phyloP scores from a whole-genome alignment of 116 monocot species.

The Phalaenopsis hybrid region DNA sequence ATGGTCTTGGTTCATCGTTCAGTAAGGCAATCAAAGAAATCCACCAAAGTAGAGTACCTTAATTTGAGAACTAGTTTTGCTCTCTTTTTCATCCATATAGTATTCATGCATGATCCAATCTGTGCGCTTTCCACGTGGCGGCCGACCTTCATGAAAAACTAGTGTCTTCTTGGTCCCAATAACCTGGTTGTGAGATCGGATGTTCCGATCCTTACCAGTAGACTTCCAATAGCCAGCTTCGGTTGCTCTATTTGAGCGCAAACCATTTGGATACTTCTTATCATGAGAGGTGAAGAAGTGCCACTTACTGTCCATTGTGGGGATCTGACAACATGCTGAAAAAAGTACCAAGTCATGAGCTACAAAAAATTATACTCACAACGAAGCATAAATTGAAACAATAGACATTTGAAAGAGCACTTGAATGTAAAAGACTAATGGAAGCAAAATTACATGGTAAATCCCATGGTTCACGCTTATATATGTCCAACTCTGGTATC shows the following conservation, averaged over 20 bases:
- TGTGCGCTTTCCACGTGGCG: background rate
- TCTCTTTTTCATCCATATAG: conserved; percentile 26
- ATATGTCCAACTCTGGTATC: conserved; percentile 77
- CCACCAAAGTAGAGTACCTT: conserved; percentile 34
- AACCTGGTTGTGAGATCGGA: background rate
- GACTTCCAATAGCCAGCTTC: conserved; percentile 78
- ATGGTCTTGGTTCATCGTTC: too few species aligned
- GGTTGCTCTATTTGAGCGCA: conserved; percentile 79
- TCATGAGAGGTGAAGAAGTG: conserved; percentile 78
- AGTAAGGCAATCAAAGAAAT: background rate
- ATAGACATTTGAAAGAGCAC: background rate
- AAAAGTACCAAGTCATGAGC: background rate
- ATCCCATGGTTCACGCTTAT: conserved; percentile 84
- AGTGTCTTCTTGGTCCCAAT: background rate
- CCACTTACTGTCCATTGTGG: conserved; percentile 70
- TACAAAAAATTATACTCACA: background rate
- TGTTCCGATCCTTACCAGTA: background rate
- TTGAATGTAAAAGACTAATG: background rate
- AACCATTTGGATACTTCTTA: conserved; percentile 80
- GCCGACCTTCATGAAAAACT: conserved; percentile 8
- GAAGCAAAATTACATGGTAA: conserved; percentile 48
- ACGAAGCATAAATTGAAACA: too few species aligned
- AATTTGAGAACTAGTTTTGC: conserved; percentile 20
- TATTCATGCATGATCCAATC: background rate
- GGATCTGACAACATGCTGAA: conserved; percentile 52